These are phyloP conservation scores for Septoria linicola DNA, from an alignment of 2,329 filamentous ascomycete genomes.

Conservation along the genomic window DNA sequence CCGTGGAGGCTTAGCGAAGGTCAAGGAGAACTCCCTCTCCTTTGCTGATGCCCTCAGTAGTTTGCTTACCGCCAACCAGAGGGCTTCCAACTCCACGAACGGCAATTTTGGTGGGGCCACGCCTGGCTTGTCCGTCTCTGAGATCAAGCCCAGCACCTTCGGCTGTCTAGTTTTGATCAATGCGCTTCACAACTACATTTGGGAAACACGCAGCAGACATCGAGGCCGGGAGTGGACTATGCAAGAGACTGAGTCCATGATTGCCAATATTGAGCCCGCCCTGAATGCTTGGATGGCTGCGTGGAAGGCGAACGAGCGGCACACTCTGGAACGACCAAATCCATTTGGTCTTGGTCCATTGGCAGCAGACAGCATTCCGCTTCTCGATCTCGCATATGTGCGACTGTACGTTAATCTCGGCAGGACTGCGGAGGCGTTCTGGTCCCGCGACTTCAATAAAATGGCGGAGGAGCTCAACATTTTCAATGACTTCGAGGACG, in stretches of 20 bases:
- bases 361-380: slow-evolving; percentile 84
- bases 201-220: slow-evolving; percentile 91
- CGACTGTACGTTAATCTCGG: slow-evolving; percentile 91
- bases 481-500: slow-evolving; percentile 59
- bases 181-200: slow-evolving; percentile 95
- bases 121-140: slow-evolving; percentile 34
- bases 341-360: slow-evolving; percentile 78
- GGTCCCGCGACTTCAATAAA: slow-evolving; percentile 88
- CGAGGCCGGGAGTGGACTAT: slow-evolving; percentile 86
- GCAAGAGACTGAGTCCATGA: slow-evolving; percentile 93
- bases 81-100: slow-evolving; percentile 36
- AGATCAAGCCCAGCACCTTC: slow-evolving; percentile 82
- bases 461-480: slow-evolving; percentile 84
- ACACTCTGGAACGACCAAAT: slow-evolving; percentile 81
- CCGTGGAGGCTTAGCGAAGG: slow-evolving; percentile 68
- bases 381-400: slow-evolving; percentile 89
- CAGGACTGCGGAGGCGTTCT: slow-evolving; percentile 87
- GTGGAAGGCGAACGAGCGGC: slow-evolving; percentile 82
- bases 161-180: slow-evolving; percentile 91
- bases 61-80: slow-evolving; percentile 74
- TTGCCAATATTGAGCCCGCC: slow-evolving; percentile 89
- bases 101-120: slow-evolving; percentile 20
- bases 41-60: slow-evolving; percentile 82
- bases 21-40: slow-evolving; percentile 68
- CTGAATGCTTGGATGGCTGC: slow-evolving; percentile 91